Base-by-base conservation (phyloP, 441 rosid genomes). In the Populus hybrid region DNA sequence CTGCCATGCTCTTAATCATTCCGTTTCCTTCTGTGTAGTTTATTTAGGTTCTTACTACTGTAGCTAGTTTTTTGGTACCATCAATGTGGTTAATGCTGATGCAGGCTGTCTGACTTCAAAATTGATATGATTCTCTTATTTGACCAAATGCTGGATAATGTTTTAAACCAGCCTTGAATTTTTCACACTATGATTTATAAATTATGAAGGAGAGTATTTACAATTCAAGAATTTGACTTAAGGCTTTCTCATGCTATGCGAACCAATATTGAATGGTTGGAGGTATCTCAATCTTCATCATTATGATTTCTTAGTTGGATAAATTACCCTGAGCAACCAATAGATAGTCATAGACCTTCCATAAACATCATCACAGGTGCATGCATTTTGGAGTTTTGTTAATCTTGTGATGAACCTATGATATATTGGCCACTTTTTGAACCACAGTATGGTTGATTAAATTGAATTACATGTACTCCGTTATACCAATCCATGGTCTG, bases 171-270 rank as follows among this genome's bases (percentile, higher is more conserved):
- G 16, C 18, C 16, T 10, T 30, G 34, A n/a, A 11, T 50, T 73
- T 26, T 34, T 68, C 50, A 35, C 21, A 26, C 7, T 28, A 21
- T 20, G 20, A 5, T 69, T 74, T 20, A 20, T 11, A 35, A 36
- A 70, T 71, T 12, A 32, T 50, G 23, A 36, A 28, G 30, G 30
- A 28, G 30, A 8, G 14, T 18, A 32, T 2, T 6, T 7, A 65
- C 57, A 34, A 73, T 50, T 61, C 71, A 64, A 61, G 40, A 74
- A n/a, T 28, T 28, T 28, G 30, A 28, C 23, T 46, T 72, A 2
- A 65, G 36, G 69, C 67, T 30, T 73, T 74, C 50, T 40, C 12
- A 10, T 69, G 73, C 66, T 69, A 61, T 23, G 38, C 59, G 21
- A 63, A 67, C 63, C 3, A 59, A 8, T 35, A n/a, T 67, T 72